phyloP scores from a whole-genome alignment of 1,139 yeast genomes.

The Magnusiomyces magnusii region DNA sequence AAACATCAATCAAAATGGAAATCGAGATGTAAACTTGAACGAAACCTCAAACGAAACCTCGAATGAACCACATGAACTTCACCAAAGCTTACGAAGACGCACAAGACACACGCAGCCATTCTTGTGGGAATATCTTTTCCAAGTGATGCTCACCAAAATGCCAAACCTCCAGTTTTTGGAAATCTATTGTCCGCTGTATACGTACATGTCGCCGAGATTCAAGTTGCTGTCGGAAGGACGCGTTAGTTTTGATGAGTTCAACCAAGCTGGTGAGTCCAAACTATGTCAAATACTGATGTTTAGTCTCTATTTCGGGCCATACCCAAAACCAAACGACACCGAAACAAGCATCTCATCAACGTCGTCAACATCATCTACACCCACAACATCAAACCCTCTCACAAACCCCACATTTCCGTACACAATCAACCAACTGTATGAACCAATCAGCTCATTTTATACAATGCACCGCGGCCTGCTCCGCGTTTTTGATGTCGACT shows the following conservation, averaged over 20 bases:
- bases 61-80: no score
- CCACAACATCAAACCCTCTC: no score
- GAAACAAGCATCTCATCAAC: neutral
- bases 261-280: no score
- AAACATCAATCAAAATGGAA: no score
- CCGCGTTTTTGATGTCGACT: neutral
- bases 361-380: no score
- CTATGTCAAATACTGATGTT: neutral
- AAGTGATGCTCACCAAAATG: neutral
- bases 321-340: neutral
- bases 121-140: neutral
- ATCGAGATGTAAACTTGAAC: no score
- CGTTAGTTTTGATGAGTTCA: no score
- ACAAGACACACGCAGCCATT: no score
- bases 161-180: neutral
- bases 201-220: neutral
- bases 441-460: neutral
- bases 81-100: no score
- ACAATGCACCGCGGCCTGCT: neutral
- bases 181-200: neutral
- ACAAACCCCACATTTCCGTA: neutral
- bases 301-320: neutral
- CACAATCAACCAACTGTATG: neutral
- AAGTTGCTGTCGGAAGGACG: neutral
- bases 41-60: no score